Conservation (phyloP, 495 filamentous ascomycete species). For the Xylaria grammica region DNA sequence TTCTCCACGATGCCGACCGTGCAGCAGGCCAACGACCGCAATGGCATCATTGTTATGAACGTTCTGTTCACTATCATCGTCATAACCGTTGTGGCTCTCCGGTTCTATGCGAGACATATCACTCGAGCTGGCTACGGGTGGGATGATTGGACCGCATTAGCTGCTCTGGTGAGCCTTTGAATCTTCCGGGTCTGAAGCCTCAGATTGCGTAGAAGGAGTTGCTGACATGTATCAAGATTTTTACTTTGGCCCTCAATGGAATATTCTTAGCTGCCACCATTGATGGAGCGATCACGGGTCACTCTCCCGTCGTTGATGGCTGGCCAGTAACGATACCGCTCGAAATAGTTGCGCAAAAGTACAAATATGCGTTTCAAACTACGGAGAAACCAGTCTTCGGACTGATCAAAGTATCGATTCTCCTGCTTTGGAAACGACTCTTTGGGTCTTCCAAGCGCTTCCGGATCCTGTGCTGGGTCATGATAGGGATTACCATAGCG, state of each 20-base stretch:
- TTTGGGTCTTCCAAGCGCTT: background rate
- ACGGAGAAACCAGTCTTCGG: slow-evolving; percentile 20
- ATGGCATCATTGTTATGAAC: no score
- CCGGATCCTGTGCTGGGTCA: slow-evolving; percentile 7
- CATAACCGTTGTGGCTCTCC: no score
- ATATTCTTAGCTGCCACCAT: slow-evolving; percentile 20
- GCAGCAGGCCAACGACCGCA: no score
- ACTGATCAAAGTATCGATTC: slow-evolving; percentile 12
- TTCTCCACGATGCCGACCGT: no score
- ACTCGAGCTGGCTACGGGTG: no score
- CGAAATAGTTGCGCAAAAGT: slow-evolving; percentile 12
- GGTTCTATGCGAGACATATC: no score
- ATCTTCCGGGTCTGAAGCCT: no score
- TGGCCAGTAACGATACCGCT: background rate
- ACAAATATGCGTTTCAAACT: slow-evolving; percentile 22
- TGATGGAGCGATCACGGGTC: slow-evolving; percentile 19
- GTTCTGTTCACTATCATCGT: no score
- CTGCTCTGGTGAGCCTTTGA: no score
- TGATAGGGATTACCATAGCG: slow-evolving; percentile 7
- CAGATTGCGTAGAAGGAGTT: no score
- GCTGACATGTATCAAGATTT: no score
- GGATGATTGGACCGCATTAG: no score
- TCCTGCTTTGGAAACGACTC: slow-evolving; percentile 20
- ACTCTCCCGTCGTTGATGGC: slow-evolving; percentile 3
- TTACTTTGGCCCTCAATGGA: slow-evolving; percentile 15